Evolutionary conservation across 2,329 filamentous ascomycete genomes (phyloP), one percentile per base, ranked within the genome.

Genomic region (Fusarium acutatum): DNA sequence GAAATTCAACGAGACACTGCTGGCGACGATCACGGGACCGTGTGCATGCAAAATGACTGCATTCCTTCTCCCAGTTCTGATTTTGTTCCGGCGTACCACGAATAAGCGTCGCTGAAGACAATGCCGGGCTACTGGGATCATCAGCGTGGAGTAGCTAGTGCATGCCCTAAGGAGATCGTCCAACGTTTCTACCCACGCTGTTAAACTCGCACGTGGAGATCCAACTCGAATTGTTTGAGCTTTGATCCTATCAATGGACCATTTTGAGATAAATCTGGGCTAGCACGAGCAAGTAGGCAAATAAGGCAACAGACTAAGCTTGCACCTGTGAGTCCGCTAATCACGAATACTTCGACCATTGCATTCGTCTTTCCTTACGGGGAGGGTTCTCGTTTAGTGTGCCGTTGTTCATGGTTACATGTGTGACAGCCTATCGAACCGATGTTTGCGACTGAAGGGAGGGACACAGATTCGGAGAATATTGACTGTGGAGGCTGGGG

Each of bases 161-260:
- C 59, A 49, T 35, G 63, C 67, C 56, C 67, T 69, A 61, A 59
- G 47, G 24, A 59, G 65, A 73, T 71, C 71, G 63, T 58, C 64
- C 40, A 71, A 67, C 67, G 67, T 65, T 57, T 67, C 47, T 68
- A 56, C 65, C 71, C 71, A 74, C 62, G 67, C 66, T 71, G 47
- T 59, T 74, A 60, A 43, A 61, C 71, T 60, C 43, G 59, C 63
- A 72, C 59, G 63, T 74, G 63, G 71, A 72, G 71, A 60, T 56
- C 44, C 64, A 67, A 71, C 61, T 73, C 46, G 60, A 56, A 57
- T 44, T 43, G 52, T 43, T 54, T 14, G 32, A 64, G 59, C 43
- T 50, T 44, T 74, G 54, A 72, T 68, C 58, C 59, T 71, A 67
- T 69, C 43, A 53, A 30, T 53, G 28, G 35, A 26, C 35, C 35